Base-by-base conservation (phyloP, 768 basidiomycete genomes). In the Boletus coccyginus region DNA sequence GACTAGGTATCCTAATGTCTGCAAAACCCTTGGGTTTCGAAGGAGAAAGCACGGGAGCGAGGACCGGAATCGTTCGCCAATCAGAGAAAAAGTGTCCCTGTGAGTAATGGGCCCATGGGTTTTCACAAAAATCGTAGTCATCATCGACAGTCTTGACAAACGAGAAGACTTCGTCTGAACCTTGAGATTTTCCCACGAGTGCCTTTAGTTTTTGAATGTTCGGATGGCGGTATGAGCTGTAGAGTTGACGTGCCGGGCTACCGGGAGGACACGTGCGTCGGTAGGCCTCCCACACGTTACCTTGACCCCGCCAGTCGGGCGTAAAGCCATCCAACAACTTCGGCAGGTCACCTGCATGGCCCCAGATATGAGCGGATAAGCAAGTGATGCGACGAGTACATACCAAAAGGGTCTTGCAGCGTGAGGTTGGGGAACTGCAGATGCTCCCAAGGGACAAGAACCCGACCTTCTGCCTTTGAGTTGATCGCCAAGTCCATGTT, bases 51-150 rank as follows among this genome's bases (percentile, higher is more conserved):
- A 99, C 83, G 8, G 97, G 97, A 71, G 92, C 95, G n/a, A 96
- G 78, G 1, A 83, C 83, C 12, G 90, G 83, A 55, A 98, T 86
- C 0, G 88, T 90, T 21, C 95, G 79, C 91, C 93, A 97, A 72
- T 99, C 96, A 17, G 92, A 92, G 81, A 97, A 98, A 73, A 97
- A 98, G 72, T 94, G 94, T 12, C 95, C 94, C 68, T 98, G 97
- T 31, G 81, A 80, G 66, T 90, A 86, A 62, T 88, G 94, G 19
- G 89, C 86, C 74, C 91, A 88, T 0, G 96, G 94, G 35, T 83
- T 76, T 33, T 74, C 66, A 72, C 97, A 99, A 67, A 90, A 94
- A 66, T 95, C 86, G 58, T 84, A 79, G 6, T 77, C 75, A 50
- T 83, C 77, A n/a, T 90, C 85, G 11, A 86, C 85, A 2, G 73